Conservation (phyloP, 2,329 filamentous ascomycete genomes). For the Juglanconis sp. region DNA sequence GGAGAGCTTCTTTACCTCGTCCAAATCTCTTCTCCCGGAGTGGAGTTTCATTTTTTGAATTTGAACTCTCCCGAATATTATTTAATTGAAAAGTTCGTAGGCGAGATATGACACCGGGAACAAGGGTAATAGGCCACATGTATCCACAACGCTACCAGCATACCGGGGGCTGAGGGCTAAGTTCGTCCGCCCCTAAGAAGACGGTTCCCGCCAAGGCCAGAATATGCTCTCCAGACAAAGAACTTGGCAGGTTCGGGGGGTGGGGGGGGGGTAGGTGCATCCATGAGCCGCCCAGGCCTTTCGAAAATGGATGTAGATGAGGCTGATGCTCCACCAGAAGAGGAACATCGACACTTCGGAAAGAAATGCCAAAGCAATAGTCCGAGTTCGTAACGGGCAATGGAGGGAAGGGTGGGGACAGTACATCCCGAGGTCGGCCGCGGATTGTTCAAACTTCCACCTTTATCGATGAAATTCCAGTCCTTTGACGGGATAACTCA, state of each 20-base stretch:
- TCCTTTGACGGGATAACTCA: too few relatives aligned
- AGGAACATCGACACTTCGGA: conserved; percentile 69
- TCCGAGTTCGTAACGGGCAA: conserved; percentile 26
- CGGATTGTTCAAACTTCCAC: too few relatives aligned
- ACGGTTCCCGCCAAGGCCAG: conserved; percentile 54
- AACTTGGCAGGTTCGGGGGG: conserved; percentile 47
- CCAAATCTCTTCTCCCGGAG: conserved; percentile 53
- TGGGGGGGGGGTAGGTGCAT: conserved; percentile 55
- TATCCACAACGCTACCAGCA: conserved; percentile 58
- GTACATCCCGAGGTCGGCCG: conserved; percentile 39
- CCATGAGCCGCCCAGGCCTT: conserved; percentile 59
- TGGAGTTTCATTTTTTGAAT: conserved; percentile 53
- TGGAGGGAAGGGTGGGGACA: conserved; percentile 58
- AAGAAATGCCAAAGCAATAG: conserved; percentile 65
- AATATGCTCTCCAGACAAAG: conserved; percentile 59
- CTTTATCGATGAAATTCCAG: too few relatives aligned
- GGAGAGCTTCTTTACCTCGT: conserved; percentile 38
- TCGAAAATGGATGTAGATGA: conserved; percentile 71
- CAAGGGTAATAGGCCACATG: conserved; percentile 59
- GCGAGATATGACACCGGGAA: conserved; percentile 55
- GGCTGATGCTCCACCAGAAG: conserved; percentile 68
- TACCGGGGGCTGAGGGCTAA: conserved; percentile 49
- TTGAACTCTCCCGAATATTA: conserved; percentile 41
- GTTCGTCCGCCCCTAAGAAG: conserved; percentile 63
- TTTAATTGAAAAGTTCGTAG: conserved; percentile 55